Evolutionary conservation across 441 rosid species (phyloP).

Genomic region (Adansonia gregorii): DNA sequence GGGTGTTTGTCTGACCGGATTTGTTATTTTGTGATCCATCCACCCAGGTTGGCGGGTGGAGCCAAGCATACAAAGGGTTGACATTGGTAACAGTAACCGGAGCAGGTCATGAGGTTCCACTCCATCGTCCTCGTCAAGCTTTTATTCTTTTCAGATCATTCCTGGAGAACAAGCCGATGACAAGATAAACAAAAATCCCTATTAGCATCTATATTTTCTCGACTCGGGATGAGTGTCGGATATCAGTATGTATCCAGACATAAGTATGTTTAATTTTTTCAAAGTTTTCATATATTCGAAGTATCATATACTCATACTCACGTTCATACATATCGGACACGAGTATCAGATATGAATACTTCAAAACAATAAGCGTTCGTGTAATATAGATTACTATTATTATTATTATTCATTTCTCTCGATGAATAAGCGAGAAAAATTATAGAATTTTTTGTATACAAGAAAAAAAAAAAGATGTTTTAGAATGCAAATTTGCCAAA

Average conservation of each 20-base stretch:
- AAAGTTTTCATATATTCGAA: background rate
- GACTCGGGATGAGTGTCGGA: background rate
- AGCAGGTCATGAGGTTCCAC: constrained; percentile 92
- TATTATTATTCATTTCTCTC: background rate
- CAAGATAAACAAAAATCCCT: constrained; percentile 30
- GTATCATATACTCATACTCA: background rate
- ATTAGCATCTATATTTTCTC: background rate
- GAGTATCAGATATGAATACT: background rate
- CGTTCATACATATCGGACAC: background rate
- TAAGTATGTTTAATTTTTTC: background rate
- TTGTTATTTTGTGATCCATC: background rate
- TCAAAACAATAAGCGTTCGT: background rate
- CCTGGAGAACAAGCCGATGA: constrained; percentile 73
- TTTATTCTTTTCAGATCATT: constrained; percentile 83
- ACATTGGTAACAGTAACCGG: constrained; percentile 80
- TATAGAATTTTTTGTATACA: constrained; percentile 30
- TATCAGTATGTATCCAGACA: background rate
- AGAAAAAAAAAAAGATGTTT: constrained; percentile 32
- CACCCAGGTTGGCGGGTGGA: constrained; percentile 90
- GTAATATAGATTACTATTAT: background rate
- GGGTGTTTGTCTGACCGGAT: background rate
- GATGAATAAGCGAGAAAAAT: constrained; percentile 23
- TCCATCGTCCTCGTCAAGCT: constrained; percentile 75
- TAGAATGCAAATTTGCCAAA: no score
- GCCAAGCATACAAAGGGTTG: constrained; percentile 83